Evolutionary conservation across 352 stramenopile species (phyloP).

Genomic region (Globisporangium apiculatum): DNA sequence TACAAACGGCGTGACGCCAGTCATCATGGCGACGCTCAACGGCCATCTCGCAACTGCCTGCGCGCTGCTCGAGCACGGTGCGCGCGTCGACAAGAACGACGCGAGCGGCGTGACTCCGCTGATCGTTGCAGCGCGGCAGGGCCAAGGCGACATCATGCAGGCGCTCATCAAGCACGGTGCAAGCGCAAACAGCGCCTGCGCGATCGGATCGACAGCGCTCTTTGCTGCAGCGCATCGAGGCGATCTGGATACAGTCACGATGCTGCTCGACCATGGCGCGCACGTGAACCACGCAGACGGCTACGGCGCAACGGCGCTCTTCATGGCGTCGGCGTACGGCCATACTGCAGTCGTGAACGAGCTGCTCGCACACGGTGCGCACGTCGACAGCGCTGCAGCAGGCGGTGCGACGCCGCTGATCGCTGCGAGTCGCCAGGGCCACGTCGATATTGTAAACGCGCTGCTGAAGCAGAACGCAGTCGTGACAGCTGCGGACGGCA

Average conservation of each 20-base stretch:
- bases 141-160: neutral
- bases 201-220: neutral
- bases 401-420: neutral
- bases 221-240: neutral
- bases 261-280: constrained; percentile 2
- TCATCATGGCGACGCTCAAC: neutral
- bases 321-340: neutral
- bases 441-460: neutral
- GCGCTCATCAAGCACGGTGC: neutral
- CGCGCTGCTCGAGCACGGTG: neutral
- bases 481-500: neutral
- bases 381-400: neutral
- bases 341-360: neutral
- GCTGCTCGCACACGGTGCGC: neutral
- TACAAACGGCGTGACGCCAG: neutral
- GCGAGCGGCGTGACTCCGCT: neutral
- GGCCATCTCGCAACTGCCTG: neutral
- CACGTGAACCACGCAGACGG: neutral
- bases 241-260: neutral
- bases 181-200: neutral
- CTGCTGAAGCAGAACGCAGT: neutral
- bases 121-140: neutral
- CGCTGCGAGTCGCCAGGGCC: neutral
- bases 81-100: neutral
- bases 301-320: neutral